Evolutionary conservation across 108 stramenopile genomes (phyloP).

Genomic region (Fragilariopsis cylindrus): DNA sequence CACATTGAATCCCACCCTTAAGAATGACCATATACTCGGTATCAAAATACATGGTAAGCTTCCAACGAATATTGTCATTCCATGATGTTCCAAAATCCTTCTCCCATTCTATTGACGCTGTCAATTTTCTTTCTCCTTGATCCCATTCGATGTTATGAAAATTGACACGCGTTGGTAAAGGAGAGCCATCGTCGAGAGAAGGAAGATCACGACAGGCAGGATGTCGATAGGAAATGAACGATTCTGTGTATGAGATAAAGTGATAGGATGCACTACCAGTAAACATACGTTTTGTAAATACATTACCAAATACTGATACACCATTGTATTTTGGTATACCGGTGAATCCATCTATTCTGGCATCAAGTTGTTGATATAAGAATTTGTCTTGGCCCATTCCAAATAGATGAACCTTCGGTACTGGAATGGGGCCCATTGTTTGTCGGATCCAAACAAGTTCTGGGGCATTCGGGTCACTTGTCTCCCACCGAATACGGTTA

Average conservation of each 20-base stretch:
- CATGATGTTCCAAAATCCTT: constrained; percentile 64
- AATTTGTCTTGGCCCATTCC: constrained; percentile 32
- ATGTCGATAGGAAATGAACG: constrained; percentile 67
- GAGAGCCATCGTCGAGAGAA: constrained; percentile 60
- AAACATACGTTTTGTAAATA: constrained; percentile 53
- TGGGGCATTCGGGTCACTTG: constrained; percentile 22
- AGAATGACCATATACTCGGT: constrained; percentile 52
- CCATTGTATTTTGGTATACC: constrained; percentile 44
- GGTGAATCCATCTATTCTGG: neutral
- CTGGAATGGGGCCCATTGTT: constrained; percentile 28
- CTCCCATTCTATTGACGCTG: constrained; percentile 60
- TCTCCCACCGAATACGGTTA: constrained; percentile 40
- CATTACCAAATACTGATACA: constrained; percentile 57
- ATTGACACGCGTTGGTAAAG: constrained; percentile 52
- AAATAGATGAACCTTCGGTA: constrained; percentile 19
- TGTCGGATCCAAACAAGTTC: constrained; percentile 42
- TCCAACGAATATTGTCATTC: constrained; percentile 61
- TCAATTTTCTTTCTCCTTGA: constrained; percentile 42
- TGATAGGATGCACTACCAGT: constrained; percentile 76
- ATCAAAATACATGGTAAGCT: constrained; percentile 64
- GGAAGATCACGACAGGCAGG: constrained; percentile 54
- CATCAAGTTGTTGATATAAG: constrained; percentile 30
- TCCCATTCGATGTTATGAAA: constrained; percentile 59
- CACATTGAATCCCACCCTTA: constrained; percentile 46
- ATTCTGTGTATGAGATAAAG: constrained; percentile 44